These are phyloP conservation scores for Xanthoceras sorbifolium DNA, from an alignment of 345 rosid species.

Conservation along the genomic window DNA sequence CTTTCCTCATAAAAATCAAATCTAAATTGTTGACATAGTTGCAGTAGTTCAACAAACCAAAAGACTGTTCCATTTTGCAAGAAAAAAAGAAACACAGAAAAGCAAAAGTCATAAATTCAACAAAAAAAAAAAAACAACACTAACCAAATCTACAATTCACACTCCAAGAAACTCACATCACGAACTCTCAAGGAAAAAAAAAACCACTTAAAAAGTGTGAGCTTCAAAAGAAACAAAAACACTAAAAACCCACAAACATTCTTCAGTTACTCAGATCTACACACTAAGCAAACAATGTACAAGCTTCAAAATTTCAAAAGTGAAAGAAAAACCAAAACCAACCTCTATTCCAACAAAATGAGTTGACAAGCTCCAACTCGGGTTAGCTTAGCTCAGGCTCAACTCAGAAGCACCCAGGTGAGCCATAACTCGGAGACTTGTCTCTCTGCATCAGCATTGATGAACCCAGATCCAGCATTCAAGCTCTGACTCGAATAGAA, in stretches of 20 bases:
- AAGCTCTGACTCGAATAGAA: neutral
- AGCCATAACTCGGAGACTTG: neutral
- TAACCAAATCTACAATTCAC: neutral
- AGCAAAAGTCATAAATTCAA: neutral
- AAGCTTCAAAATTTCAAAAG: neutral
- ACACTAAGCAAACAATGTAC: neutral
- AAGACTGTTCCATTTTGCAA: slow-evolving; percentile 9
- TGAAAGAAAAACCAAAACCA: neutral
- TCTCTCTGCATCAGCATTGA: neutral
- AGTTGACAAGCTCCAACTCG: neutral
- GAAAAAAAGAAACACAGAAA: neutral
- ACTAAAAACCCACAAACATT: neutral
- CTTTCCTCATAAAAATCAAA: neutral
- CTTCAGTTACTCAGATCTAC: slow-evolving; percentile 23
- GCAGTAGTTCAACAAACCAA: slow-evolving; percentile 34
- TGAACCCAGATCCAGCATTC: slow-evolving; percentile 3
- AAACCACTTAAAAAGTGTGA: neutral
- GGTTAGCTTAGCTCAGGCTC: neutral
- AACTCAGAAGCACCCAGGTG: neutral
- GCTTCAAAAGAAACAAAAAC: neutral
- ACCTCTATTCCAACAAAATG: neutral
- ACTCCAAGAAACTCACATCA: neutral
- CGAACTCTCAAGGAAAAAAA: neutral
- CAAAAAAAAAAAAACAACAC: neutral
- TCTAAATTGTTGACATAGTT: neutral